Evolutionary conservation across 352 stramenopile genomes (phyloP).

Genomic region (Pilasporangium apinafurcum): DNA sequence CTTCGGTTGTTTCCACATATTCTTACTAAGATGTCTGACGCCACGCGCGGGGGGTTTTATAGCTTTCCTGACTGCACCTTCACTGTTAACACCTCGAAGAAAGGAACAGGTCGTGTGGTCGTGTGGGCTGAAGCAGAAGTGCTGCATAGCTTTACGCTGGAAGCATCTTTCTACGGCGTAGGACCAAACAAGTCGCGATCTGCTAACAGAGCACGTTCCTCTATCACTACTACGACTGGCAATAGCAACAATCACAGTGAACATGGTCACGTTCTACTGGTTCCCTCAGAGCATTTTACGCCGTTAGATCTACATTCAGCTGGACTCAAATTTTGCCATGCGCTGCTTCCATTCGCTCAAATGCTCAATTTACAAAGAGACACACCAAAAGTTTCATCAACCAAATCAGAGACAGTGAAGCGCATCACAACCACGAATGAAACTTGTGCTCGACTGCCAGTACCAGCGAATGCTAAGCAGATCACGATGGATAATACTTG

Average conservation of each 20-base stretch:
- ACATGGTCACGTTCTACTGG: too few species aligned
- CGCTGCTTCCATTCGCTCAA: slow-evolving; percentile 54
- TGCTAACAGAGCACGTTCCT: slow-evolving; percentile 2
- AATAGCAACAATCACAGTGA: slow-evolving; percentile 1
- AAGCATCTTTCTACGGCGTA: slow-evolving; percentile 70
- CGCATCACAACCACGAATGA: too few species aligned
- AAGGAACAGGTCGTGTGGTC: slow-evolving; percentile 55
- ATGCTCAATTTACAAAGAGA: slow-evolving; percentile 37
- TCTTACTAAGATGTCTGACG: slow-evolving; percentile 41
- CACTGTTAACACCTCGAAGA: slow-evolving; percentile 49
- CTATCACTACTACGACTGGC: neutral
- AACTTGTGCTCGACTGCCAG: too few species aligned
- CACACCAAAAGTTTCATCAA: neutral
- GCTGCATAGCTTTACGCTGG: slow-evolving; percentile 76
- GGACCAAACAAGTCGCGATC: slow-evolving; percentile 20
- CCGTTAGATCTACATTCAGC: slow-evolving; percentile 40
- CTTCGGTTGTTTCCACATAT: slow-evolving; percentile 70
- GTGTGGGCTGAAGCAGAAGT: slow-evolving; percentile 58
- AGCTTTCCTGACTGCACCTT: slow-evolving; percentile 71
- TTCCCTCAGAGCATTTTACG: slow-evolving; percentile 58
- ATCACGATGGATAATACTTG: too few species aligned
- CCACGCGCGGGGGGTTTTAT: slow-evolving; percentile 39
- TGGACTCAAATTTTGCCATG: slow-evolving; percentile 44
- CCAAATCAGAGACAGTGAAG: too few species aligned
- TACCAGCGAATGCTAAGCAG: too few species aligned